Percentiles rank a stretch among this genome's conserved stretches.
These are phyloP conservation scores for Nicotiana undulata DNA, from an alignment of 257 asterid species.

Conservation along the genomic window DNA sequence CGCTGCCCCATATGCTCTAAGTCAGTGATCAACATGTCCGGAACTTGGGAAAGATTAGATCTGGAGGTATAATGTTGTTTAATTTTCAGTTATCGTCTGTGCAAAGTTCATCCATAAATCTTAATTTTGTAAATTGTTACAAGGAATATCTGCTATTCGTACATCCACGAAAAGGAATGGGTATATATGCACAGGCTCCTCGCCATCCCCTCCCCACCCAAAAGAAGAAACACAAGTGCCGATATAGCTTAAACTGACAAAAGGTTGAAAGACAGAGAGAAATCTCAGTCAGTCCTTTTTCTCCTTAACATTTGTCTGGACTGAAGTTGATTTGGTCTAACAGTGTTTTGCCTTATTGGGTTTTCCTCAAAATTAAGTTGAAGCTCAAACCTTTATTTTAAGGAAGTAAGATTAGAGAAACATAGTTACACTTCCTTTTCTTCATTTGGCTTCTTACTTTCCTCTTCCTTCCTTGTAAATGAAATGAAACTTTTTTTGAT, in stretches of 20 bases:
- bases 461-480: neutral
- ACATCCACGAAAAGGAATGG: neutral
- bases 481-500: neutral
- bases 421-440: neutral
- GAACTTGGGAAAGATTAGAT: constrained; percentile 61
- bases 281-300: neutral
- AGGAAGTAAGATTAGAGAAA: neutral
- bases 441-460: neutral
- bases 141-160: neutral
- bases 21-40: constrained; percentile 56
- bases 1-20: constrained; percentile 93
- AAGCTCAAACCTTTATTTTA: neutral
- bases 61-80: constrained; percentile 47
- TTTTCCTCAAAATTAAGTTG: neutral
- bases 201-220: neutral
- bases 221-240: neutral
- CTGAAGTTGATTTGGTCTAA: neutral
- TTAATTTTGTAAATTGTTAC: constrained; percentile 3
- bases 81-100: neutral
- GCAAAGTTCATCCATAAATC: neutral
- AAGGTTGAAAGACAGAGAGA: constrained; percentile 1
- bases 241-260: constrained; percentile 4
- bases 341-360: neutral
- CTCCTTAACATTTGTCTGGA: neutral
- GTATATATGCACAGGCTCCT: neutral